A percentile compares a stretch with the other conserved stretches of the same genome.
Conservation (phyloP, 1,139 yeast species). For the Pneumocystis murina region DNA sequence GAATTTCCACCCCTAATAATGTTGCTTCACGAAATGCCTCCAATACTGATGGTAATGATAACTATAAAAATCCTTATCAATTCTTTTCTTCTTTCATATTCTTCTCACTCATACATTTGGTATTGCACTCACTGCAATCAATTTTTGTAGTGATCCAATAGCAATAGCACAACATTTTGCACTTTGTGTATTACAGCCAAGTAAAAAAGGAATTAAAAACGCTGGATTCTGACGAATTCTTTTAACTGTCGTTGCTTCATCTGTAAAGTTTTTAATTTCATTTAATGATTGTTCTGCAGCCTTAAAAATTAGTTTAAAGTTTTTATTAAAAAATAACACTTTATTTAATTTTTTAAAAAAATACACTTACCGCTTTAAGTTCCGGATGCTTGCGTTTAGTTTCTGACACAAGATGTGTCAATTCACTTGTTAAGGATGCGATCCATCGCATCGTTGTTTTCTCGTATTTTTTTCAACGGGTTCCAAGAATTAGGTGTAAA, state of each 20-base stretch:
- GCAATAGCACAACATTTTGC: constrained; percentile 60
- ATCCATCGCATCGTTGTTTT: background rate
- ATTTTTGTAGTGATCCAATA: constrained; percentile 49
- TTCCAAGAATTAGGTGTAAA: too few species aligned
- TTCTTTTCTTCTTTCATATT: background rate
- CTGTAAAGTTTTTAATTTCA: background rate
- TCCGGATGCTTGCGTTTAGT: constrained; percentile 56
- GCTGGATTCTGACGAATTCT: constrained; percentile 32
- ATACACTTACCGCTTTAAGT: constrained; percentile 32
- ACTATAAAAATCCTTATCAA: background rate
- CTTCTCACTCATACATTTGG: background rate
- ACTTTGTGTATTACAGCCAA: constrained; percentile 61
- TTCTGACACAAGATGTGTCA: constrained; percentile 47
- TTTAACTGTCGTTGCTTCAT: background rate
- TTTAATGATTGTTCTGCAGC: background rate
- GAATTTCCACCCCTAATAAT: constrained; percentile 64
- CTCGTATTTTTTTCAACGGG: background rate
- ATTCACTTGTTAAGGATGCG: constrained; percentile 30
- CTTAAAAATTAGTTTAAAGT: background rate
- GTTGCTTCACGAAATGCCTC: constrained; percentile 61
- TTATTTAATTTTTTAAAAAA: constrained; percentile 13
- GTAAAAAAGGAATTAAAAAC: constrained; percentile 52
- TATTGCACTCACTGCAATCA: constrained; percentile 38
- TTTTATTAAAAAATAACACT: background rate
- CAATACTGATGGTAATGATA: constrained; percentile 28